Base-by-base conservation (phyloP, 202 grass and related monocot genomes). In the Elaeis oleifera region DNA sequence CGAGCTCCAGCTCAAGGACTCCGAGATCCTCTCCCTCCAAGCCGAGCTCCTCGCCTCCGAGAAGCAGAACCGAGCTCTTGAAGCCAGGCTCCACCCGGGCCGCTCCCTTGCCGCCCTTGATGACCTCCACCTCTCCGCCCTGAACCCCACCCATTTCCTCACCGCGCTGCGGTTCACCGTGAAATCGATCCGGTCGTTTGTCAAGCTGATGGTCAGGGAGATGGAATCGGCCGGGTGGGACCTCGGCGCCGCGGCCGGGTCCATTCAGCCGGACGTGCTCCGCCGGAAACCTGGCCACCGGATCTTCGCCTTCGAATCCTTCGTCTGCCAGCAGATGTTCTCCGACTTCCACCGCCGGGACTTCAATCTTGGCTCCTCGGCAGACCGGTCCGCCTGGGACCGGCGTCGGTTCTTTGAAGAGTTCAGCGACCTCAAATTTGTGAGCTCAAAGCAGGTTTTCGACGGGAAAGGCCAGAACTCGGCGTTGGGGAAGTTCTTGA, bases 121-220 rank as follows among this genome's bases (percentile, higher is more conserved):
- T 50, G 78, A 79, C 3, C 90, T 95, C 75, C 90, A 95, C 66
- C 39, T 83, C 73, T 95, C 90, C 15, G 90, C 86, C 54, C 72
- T 96, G 60, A 96, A 96, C 70, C 78, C 90, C 22, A 96, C 90
- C 63, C 90, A 96, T 73, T 90, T 90, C 79, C 80, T 96, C 68
- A 79, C 83, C 15, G 86, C 86, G 11, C 79, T 96, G 48, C 86
- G 86, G 3, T 80, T 76, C 81, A 50, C 86, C 6, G 80, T 90
- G 1, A 90, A 96, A 60, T 96, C 90, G 51, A 85, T 96, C 68
- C 75, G 90, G 0, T 90, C 90, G 20, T 96, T 96, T 66, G 72
- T 80, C 53, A 85, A 67, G 65, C 79, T 75, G 1, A 83, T 90
- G 90, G 57, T 78, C 19, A 78, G n/a, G 51, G 80, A 85, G 72